These are phyloP conservation scores for Anthracocystis panici-leucophaei DNA, from an alignment of 1,284 basidiomycete genomes.

Conservation along the genomic window DNA sequence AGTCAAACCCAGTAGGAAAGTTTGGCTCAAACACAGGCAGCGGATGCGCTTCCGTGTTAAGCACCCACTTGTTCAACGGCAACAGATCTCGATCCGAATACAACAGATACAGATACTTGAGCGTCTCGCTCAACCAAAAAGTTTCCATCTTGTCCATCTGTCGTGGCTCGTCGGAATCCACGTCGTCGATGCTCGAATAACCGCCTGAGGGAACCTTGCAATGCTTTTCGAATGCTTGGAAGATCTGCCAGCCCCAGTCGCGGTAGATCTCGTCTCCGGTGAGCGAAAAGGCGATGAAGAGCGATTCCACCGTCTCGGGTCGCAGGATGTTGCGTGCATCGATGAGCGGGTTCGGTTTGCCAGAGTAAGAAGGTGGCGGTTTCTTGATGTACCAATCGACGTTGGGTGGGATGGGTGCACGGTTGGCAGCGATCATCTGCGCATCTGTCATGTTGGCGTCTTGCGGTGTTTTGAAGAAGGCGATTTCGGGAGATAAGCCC, in stretches of 20 bases:
- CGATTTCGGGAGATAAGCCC: slow-evolving; percentile 73
- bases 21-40: slow-evolving; percentile 63
- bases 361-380: slow-evolving; percentile 35
- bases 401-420: slow-evolving; percentile 26
- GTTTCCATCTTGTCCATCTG: slow-evolving; percentile 94
- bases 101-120: slow-evolving; percentile 93
- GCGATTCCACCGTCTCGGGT: slow-evolving; percentile 93
- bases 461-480: slow-evolving; percentile 54
- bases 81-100: slow-evolving; percentile 80
- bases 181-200: slow-evolving; percentile 86
- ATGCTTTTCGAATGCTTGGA: slow-evolving; percentile 87
- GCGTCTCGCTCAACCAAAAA: slow-evolving; percentile 79
- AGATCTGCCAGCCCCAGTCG: slow-evolving; percentile 88
- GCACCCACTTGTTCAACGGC: slow-evolving; percentile 80
- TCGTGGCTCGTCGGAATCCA: slow-evolving; percentile 74
- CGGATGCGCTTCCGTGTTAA: slow-evolving; percentile 78
- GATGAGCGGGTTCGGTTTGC: slow-evolving; percentile 72
- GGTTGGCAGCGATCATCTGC: slow-evolving; percentile 26
- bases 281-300: slow-evolving; percentile 86
- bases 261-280: slow-evolving; percentile 87
- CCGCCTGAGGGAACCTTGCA: slow-evolving; percentile 82
- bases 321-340: slow-evolving; percentile 89
- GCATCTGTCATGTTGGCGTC: slow-evolving; percentile 30
- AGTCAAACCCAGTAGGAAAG: slow-evolving; percentile 51
- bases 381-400: slow-evolving; percentile 68